Conservation (phyloP, 257 asterid species). For the Petrea volubilis region DNA sequence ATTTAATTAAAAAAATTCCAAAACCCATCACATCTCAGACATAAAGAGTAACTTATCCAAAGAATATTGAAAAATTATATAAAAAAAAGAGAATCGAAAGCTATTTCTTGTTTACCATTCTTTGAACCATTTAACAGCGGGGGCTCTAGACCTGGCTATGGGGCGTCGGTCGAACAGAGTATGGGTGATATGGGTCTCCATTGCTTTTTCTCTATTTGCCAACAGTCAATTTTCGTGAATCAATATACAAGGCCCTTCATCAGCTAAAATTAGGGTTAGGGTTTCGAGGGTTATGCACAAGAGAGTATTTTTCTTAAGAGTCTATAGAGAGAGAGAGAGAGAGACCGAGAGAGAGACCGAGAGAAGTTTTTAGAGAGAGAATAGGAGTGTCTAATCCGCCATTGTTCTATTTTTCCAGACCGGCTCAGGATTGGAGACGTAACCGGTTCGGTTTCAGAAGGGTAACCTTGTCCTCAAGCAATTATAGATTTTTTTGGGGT, state of each 20-base stretch:
- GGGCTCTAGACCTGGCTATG: constrained; percentile 61
- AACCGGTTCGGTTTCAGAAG: constrained; percentile 23
- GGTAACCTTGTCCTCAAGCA: too few species aligned
- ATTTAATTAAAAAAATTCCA: not conserved
- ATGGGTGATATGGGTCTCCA: constrained; percentile 70
- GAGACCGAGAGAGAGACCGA: constrained; percentile 5
- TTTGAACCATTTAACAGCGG: constrained; percentile 78
- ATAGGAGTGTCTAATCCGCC: constrained; percentile 33
- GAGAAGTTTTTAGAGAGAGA: constrained; percentile 31
- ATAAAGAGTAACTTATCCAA: not conserved
- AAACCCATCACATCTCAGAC: not conserved
- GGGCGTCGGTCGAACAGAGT: constrained; percentile 73
- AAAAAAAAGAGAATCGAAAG: not conserved
- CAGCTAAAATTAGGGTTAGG: constrained; percentile 29
- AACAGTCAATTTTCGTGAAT: not conserved
- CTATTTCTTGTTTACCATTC: constrained; percentile 59
- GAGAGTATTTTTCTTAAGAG: not conserved
- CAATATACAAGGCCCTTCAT: constrained; percentile 3
- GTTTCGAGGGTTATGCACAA: not conserved
- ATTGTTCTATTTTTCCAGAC: constrained; percentile 34
- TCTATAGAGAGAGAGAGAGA: too few species aligned
- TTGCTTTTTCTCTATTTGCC: constrained; percentile 20
- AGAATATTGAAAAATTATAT: not conserved
- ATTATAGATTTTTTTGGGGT: too few species aligned
- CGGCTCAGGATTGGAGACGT: constrained; percentile 28